These are phyloP conservation scores for Yamadazyma oceani DNA, from an alignment of 1,139 yeast species.

Conservation along the genomic window DNA sequence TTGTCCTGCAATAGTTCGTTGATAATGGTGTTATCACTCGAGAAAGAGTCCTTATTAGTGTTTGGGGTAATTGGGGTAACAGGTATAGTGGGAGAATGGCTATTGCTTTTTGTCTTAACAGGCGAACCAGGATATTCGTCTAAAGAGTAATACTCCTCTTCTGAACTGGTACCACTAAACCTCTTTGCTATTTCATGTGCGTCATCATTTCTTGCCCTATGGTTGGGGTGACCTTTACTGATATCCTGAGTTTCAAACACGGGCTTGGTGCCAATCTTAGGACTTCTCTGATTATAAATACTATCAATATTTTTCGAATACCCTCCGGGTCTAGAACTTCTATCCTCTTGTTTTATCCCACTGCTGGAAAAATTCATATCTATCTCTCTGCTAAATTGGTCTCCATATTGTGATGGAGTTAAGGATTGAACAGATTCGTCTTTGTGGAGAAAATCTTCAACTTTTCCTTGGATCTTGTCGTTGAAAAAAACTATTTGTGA, in stretches of 20 bases:
- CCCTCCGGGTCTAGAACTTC: neutral
- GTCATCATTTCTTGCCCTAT: neutral
- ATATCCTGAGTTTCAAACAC: too few relatives aligned
- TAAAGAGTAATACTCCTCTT: constrained; percentile 36
- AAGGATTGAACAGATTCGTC: constrained; percentile 29
- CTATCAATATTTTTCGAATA: constrained; percentile 1
- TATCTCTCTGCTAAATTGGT: constrained; percentile 32
- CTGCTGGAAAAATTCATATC: constrained; percentile 21
- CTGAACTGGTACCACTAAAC: constrained; percentile 19
- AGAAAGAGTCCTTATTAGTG: constrained; percentile 20
- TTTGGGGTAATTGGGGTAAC: constrained; percentile 4
- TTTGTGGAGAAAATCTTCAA: constrained; percentile 4
- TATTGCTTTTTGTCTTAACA: constrained; percentile 1
- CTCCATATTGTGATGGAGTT: constrained; percentile 30
- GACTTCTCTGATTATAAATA: neutral
- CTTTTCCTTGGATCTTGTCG: constrained; percentile 7
- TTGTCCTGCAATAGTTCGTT: constrained; percentile 18
- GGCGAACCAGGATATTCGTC: constrained; percentile 21
- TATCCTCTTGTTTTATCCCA: constrained; percentile 5
- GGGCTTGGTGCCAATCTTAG: too few relatives aligned
- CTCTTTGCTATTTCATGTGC: constrained; percentile 13
- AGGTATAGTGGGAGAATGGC: constrained; percentile 1
- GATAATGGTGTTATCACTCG: constrained; percentile 37
- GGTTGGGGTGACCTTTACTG: neutral
- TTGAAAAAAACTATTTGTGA: constrained; percentile 14